Conservation (phyloP, 116 monocot genomes). For the Posidonia oceanica region DNA sequence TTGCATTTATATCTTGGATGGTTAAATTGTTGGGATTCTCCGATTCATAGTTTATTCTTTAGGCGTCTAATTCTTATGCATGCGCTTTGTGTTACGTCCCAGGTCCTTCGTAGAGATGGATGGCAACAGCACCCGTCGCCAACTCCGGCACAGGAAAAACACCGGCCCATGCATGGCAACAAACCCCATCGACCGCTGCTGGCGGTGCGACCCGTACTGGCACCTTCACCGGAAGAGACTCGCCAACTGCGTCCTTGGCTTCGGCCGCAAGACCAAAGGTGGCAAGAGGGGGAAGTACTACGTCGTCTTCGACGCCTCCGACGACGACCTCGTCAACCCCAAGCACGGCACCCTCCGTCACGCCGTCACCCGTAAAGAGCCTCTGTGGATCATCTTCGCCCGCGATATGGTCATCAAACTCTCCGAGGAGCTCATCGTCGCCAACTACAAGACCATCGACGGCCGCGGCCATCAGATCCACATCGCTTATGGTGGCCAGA, state of each 20-base stretch:
- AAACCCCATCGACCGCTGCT: slow-evolving; percentile 91
- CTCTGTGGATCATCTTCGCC: slow-evolving; percentile 77
- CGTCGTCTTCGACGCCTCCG: slow-evolving; percentile 57
- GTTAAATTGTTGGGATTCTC: no score
- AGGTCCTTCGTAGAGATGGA: slow-evolving; percentile 10
- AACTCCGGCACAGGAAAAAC: slow-evolving; percentile 10
- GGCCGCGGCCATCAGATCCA: slow-evolving; percentile 60
- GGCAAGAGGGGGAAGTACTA: slow-evolving; percentile 46
- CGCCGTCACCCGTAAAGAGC: slow-evolving; percentile 50
- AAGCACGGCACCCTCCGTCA: slow-evolving; percentile 58
- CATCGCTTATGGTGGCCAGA: slow-evolving; percentile 58
- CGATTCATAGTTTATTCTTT: no score
- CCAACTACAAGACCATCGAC: slow-evolving; percentile 75
- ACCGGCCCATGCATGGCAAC: slow-evolving; percentile 35
- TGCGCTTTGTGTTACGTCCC: background rate
- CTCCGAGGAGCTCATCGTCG: slow-evolving; percentile 61
- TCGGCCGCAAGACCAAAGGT: slow-evolving; percentile 51
- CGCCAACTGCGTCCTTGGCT: slow-evolving; percentile 55
- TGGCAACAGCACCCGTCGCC: slow-evolving; percentile 33
- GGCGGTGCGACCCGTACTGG: slow-evolving; percentile 73
- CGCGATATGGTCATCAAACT: slow-evolving; percentile 60
- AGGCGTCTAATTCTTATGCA: background rate
- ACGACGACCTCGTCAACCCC: slow-evolving; percentile 54
- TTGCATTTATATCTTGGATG: no score
- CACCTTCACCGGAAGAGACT: slow-evolving; percentile 46